phyloP scores from a whole-genome alignment of 2,329 filamentous ascomycete genomes.

The Fusarium sterilihyphosum region DNA sequence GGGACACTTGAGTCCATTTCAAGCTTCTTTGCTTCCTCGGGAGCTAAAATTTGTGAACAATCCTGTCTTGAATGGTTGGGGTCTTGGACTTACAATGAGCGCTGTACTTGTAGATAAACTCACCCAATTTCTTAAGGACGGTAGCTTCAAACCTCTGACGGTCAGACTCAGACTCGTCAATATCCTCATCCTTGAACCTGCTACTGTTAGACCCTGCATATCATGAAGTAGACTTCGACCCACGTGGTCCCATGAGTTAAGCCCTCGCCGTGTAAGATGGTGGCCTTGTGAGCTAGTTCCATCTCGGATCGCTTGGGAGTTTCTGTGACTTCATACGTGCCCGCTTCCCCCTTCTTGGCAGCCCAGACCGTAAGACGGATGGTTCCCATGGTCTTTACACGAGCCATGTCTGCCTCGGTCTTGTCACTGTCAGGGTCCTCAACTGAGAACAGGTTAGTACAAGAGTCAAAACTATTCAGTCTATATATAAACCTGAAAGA shows the following conservation, averaged over 20 bases:
- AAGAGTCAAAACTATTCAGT: not conserved
- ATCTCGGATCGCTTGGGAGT: not conserved
- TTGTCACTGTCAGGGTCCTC: not conserved
- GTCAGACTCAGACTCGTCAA: fast-evolving
- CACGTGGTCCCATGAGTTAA: not conserved
- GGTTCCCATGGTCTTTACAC: not conserved
- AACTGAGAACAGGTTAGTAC: not conserved
- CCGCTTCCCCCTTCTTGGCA: not conserved
- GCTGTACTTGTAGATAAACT: not conserved
- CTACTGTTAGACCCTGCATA: not conserved
- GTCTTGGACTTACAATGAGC: not conserved
- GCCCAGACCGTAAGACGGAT: not conserved
- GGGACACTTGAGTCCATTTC: not conserved
- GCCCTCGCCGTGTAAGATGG: not conserved
- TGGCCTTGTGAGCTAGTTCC: not conserved
- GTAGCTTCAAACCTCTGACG: not conserved
- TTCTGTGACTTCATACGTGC: fast-evolving
- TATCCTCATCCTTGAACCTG: not conserved
- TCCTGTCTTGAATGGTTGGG: fast-evolving
- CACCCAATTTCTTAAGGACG: fast-evolving
- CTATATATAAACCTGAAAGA: not conserved
- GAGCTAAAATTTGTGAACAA: not conserved
- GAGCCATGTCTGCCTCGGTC: not conserved
- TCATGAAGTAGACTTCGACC: fast-evolving
- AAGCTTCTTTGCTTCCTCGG: fast-evolving